Percentiles rank a stretch among this genome's conserved stretches.
phyloP scores from a whole-genome alignment of 164 flowering plant species.

The Cinnamomum micranthum region DNA sequence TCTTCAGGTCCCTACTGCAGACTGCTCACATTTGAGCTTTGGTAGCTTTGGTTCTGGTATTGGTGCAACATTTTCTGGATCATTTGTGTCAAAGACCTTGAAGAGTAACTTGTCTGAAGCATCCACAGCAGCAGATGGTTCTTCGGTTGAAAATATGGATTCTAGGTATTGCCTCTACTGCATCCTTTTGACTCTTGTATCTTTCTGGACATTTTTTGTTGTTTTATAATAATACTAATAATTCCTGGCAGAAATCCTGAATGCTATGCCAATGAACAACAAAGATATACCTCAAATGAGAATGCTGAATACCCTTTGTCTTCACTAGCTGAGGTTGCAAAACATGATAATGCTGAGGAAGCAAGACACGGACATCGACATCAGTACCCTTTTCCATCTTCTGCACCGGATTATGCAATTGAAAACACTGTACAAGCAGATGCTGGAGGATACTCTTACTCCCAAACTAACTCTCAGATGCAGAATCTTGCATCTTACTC shows the following conservation, averaged over 20 bases:
- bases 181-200: neutral
- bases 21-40: slow-evolving; percentile 87
- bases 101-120: slow-evolving; percentile 51
- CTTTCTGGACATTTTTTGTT: neutral
- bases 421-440: slow-evolving; percentile 56
- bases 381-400: slow-evolving; percentile 59
- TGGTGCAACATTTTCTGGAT: slow-evolving; percentile 41
- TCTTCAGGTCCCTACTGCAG: slow-evolving; percentile 77
- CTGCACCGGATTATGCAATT: slow-evolving; percentile 56
- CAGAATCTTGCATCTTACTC: slow-evolving; percentile 65
- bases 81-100: slow-evolving; percentile 42
- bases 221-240: neutral
- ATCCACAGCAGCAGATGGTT: slow-evolving; percentile 37
- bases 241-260: slow-evolving; percentile 60
- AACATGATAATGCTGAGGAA: slow-evolving; percentile 48
- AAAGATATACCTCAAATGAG: slow-evolving; percentile 35
- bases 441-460: slow-evolving; percentile 37
- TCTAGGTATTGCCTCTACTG: slow-evolving; percentile 43
- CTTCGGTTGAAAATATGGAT: slow-evolving; percentile 49
- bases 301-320: slow-evolving; percentile 36
- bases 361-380: slow-evolving; percentile 45
- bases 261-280: too few relatives aligned
- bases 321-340: slow-evolving; percentile 62
- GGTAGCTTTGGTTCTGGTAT: slow-evolving; percentile 87
- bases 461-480: slow-evolving; percentile 64